Base-by-base conservation (phyloP, 2,329 filamentous ascomycete genomes). In the Penicillium capsulatum region DNA sequence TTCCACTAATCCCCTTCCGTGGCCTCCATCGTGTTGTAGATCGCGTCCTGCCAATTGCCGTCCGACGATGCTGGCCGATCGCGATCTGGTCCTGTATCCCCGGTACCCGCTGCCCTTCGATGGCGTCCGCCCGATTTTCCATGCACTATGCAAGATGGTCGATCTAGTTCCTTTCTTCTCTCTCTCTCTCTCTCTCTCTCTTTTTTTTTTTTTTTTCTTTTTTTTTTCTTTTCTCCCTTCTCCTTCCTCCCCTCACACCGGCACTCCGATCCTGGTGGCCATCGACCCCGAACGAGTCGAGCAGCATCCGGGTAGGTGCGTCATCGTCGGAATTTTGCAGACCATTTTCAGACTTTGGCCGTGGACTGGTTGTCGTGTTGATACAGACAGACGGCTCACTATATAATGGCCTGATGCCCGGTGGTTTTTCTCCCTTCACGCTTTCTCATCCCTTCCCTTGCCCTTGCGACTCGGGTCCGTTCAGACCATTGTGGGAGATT, bases 141-240 rank as follows among this genome's bases (percentile, higher is more conserved):
- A n/a, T 42, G 33, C 24, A 17, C 20, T 29, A 40, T 44, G 41
- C 44, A 44, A 44, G 43, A 42, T 46, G 37, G 36, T 39, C 32
- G 36, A 44, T 43, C 40, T 32, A 33, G 38, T 31, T 40, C 38
- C 5, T 16, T 22, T 15, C 22, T 13, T n/a, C 17, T 19, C 26
- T 19, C 13, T 24, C n/a, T 31, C 24, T 27, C 17, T 16, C 9
- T 16, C 9, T 7, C 9, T 22, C 19, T n/a, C n/a, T n/a, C n/a
- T n/a, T n/a, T n/a, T n/a, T n/a, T n/a, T n/a, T n/a, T n/a, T n/a
- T n/a, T n/a, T n/a, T n/a, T n/a, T n/a, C n/a, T n/a, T n/a, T n/a
- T n/a, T n/a, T n/a, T n/a, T n/a, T n/a, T n/a, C n/a, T n/a, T n/a
- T n/a, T n/a, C n/a, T n/a, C 17, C 26, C 27, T 19, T 20, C 19